phyloP scores from a whole-genome alignment of 768 basidiomycete genomes.

The Suillus tomentosus region DNA sequence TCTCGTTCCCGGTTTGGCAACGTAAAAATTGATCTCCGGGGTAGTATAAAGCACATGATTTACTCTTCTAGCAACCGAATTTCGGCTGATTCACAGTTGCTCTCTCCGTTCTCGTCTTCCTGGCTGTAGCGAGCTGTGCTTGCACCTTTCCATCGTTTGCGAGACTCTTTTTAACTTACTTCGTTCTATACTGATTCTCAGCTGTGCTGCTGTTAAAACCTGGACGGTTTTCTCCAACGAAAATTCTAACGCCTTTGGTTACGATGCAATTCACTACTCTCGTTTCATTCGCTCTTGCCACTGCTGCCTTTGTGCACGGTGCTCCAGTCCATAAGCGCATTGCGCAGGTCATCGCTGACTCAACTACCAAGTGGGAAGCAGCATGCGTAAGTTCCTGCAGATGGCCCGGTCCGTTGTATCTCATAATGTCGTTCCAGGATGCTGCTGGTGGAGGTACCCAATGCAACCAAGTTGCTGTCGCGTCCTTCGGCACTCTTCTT shows the following conservation, averaged over 20 bases:
- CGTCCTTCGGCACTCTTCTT: slow-evolving; percentile 60
- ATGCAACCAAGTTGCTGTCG: slow-evolving; percentile 60
- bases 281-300: slow-evolving; percentile 33
- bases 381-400: slow-evolving; percentile 44
- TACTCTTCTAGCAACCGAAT: background rate
- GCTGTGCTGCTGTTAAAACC: slow-evolving; percentile 7
- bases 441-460: slow-evolving; percentile 56
- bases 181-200: slow-evolving; percentile 9
- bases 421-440: slow-evolving; percentile 32
- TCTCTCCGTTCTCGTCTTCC: slow-evolving; percentile 6
- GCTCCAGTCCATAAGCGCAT: slow-evolving; percentile 48
- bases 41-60: background rate
- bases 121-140: slow-evolving; percentile 12
- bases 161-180: slow-evolving; percentile 7
- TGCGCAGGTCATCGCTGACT: slow-evolving; percentile 43
- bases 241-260: background rate
- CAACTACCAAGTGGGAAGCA: slow-evolving; percentile 45
- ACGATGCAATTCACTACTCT: slow-evolving; percentile 16
- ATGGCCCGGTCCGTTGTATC: background rate
- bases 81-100: background rate
- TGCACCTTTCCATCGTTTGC: slow-evolving; percentile 5
- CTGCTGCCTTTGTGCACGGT: slow-evolving; percentile 36
- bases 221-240: background rate
- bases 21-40: background rate
- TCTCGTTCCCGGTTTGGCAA: slow-evolving; percentile 8